Percentiles rank a stretch among this genome's conserved stretches.
Conservation (phyloP, 768 basidiomycete species). For the Termitomyces bulborhizus region DNA sequence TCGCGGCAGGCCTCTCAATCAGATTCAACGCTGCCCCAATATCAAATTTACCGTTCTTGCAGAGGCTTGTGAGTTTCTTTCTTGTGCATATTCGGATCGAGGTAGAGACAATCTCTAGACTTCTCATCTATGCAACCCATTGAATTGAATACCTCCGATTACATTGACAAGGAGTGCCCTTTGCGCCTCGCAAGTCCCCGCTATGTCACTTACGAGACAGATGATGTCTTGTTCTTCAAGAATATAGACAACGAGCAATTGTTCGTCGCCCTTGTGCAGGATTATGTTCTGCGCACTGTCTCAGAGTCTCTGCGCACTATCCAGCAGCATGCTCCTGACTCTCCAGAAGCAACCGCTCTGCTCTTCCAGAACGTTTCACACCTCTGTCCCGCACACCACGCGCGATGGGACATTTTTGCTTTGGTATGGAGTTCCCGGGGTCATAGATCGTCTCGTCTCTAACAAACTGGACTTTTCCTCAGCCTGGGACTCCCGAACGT, state of each 20-base stretch:
- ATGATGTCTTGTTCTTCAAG: slow-evolving; percentile 11
- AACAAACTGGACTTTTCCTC: background rate
- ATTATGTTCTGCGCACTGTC: slow-evolving; percentile 16
- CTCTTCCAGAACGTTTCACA: slow-evolving; percentile 14
- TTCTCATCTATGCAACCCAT: background rate
- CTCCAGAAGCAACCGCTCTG: slow-evolving; percentile 8
- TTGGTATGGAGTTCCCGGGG: slow-evolving; percentile 9
- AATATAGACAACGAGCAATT: slow-evolving; percentile 17
- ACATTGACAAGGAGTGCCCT: slow-evolving; percentile 6
- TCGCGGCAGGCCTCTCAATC: slow-evolving; percentile 7
- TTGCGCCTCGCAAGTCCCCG: slow-evolving; percentile 13
- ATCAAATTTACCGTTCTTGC: slow-evolving; percentile 3
- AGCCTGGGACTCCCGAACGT: slow-evolving; percentile 10
- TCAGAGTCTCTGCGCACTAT: slow-evolving; percentile 15
- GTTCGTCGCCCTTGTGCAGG: slow-evolving; percentile 10
- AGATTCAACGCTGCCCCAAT: slow-evolving; percentile 2
- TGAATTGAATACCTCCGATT: slow-evolving; percentile 3
- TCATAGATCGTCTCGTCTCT: too few species aligned
- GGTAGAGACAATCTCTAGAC: background rate
- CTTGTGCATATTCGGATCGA: background rate
- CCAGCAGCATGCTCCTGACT: background rate
- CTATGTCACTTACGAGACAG: slow-evolving; percentile 11
- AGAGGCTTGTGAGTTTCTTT: slow-evolving; percentile 1
- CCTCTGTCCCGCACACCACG: slow-evolving; percentile 17
- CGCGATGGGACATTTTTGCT: slow-evolving; percentile 20